These are phyloP conservation scores for Colletotrichum sidae DNA, from an alignment of 2,329 filamentous ascomycete genomes.

Conservation along the genomic window DNA sequence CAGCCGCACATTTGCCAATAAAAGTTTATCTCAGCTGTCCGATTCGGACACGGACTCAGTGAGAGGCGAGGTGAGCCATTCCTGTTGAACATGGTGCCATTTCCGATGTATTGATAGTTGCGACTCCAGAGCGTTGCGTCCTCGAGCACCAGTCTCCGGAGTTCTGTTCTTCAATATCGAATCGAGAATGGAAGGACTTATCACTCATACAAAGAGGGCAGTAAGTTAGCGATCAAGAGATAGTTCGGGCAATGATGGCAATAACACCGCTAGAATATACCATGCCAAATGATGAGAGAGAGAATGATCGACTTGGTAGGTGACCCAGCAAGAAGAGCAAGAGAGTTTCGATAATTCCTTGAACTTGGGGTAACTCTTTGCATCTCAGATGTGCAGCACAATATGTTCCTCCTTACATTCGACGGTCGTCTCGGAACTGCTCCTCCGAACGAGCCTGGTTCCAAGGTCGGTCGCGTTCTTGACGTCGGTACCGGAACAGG, in stretches of 20 bases:
- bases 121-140: neutral
- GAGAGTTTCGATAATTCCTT: too few relatives aligned
- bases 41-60: neutral
- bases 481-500: constrained; percentile 63
- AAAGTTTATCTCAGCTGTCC: neutral
- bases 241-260: neutral
- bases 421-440: constrained; percentile 41
- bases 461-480: constrained; percentile 43
- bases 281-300: constrained; percentile 42
- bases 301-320: constrained; percentile 40
- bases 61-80: neutral
- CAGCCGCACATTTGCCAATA: neutral
- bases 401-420: constrained; percentile 42
- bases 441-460: constrained; percentile 29
- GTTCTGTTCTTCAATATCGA: constrained; percentile 42
- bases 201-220: constrained; percentile 47
- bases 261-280: constrained; percentile 39
- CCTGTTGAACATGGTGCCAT: neutral
- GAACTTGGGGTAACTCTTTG: too few relatives aligned
- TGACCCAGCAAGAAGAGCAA: neutral
- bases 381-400: constrained; percentile 43
- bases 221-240: neutral
- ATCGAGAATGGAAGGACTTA: constrained; percentile 53
- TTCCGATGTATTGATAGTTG: neutral
- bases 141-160: neutral